A percentile compares a stretch with the other conserved stretches of the same genome.
phyloP scores from a whole-genome alignment of 2,329 filamentous ascomycete genomes.

The Penicillium sp. region DNA sequence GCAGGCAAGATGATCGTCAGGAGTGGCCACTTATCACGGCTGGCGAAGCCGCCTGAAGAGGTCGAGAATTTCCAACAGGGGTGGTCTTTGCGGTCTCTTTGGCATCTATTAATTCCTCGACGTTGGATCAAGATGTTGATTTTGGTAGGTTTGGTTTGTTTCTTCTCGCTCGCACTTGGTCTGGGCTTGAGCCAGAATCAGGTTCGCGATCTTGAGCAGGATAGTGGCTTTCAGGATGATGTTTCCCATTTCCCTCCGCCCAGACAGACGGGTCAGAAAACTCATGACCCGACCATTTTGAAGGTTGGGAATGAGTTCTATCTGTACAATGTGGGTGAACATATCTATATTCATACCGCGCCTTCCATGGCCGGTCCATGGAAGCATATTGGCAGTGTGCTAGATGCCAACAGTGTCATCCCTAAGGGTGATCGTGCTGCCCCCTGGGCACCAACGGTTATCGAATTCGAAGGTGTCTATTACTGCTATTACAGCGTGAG shows the following conservation, averaged over 20 bases:
- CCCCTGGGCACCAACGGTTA: conserved; percentile 62
- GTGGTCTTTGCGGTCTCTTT: conserved; percentile 15
- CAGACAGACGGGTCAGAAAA: conserved; percentile 25
- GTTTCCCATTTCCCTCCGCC: conserved; percentile 18
- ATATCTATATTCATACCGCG: conserved; percentile 32
- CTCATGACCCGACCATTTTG: conserved; percentile 37
- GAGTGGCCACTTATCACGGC: conserved; percentile 23
- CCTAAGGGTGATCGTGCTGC: conserved; percentile 32
- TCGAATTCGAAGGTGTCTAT: conserved; percentile 57
- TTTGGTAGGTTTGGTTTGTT: conserved; percentile 17
- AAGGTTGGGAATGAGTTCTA: conserved; percentile 29
- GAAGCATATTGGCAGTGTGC: conserved; percentile 29
- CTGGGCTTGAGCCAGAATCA: conserved; percentile 10
- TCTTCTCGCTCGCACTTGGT: conserved; percentile 19
- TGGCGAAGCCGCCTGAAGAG: conserved; percentile 15
- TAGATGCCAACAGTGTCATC: conserved; percentile 33
- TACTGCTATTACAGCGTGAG: conserved; percentile 67
- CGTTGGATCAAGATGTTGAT: conserved; percentile 25
- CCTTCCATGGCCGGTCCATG: conserved; percentile 32
- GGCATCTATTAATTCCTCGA: conserved; percentile 18
- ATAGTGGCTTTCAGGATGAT: conserved; percentile 2
- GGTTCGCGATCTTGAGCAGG: conserved; percentile 2
- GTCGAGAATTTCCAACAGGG: conserved; percentile 15
- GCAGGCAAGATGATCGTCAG: conserved; percentile 20
- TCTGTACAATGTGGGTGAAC: conserved; percentile 34